Conservation (phyloP, 148 eudicot genomes). For the Nepenthes gracilis region DNA sequence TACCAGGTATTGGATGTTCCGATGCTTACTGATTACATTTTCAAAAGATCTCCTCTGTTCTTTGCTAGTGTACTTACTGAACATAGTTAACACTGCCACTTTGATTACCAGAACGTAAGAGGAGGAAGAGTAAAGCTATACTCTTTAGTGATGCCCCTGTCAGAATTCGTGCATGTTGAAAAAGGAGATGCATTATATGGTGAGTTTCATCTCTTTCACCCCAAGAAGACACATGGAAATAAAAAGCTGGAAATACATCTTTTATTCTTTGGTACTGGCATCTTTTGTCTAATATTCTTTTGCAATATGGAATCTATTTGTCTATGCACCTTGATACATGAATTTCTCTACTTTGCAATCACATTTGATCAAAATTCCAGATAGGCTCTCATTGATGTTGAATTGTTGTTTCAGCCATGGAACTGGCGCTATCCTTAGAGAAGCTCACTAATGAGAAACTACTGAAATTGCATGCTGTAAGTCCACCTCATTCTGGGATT, state of each 20-base stretch:
- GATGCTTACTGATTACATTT: not conserved
- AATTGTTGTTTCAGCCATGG: conserved; percentile 60
- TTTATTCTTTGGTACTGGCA: too few species aligned
- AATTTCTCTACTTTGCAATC: too few species aligned
- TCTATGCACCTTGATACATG: too few species aligned
- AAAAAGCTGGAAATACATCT: too few species aligned
- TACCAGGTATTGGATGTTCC: conserved; percentile 44
- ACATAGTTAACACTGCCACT: not conserved
- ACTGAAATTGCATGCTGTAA: conserved; percentile 48
- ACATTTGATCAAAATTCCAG: not conserved
- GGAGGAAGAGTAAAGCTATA: conserved; percentile 75
- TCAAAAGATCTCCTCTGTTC: not conserved
- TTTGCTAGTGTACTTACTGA: not conserved
- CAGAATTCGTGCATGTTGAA: conserved; percentile 66
- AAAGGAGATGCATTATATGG: conserved; percentile 87
- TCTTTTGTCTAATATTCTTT: too few species aligned
- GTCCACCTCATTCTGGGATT: not conserved
- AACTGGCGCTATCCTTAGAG: conserved; percentile 74
- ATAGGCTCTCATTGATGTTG: not conserved
- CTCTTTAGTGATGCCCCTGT: conserved; percentile 37
- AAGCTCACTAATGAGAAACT: conserved; percentile 71
- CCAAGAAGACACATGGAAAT: too few species aligned
- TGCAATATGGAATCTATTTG: too few species aligned
- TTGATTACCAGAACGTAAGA: conserved; percentile 51
- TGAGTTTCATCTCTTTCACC: conserved; percentile 7